Conservation (phyloP, 257 asterid species). For the Linaria vulgaris region DNA sequence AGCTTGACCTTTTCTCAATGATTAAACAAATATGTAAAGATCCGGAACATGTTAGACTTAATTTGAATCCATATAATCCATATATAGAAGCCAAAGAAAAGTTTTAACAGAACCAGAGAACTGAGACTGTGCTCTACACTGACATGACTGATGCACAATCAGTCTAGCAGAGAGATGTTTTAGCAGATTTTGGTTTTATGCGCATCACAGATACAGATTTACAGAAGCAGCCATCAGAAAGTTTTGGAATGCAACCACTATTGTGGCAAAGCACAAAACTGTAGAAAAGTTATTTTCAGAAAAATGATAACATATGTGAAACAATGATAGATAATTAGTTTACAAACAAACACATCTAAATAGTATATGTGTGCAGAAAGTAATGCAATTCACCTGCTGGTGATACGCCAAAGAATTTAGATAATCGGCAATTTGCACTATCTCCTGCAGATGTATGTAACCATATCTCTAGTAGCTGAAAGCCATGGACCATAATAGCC, state of each 20-base stretch:
- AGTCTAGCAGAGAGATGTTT: conserved; percentile 10
- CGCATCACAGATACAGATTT: too few species aligned
- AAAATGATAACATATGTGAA: not conserved
- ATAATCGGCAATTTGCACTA: conserved; percentile 54
- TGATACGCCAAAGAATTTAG: conserved; percentile 67
- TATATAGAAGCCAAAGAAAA: not conserved
- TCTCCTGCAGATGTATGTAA: conserved; percentile 71
- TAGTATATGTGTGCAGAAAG: not conserved
- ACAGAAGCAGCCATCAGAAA: not conserved
- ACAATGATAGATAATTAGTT: not conserved
- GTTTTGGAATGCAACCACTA: too few species aligned
- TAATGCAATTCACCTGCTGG: conserved; percentile 56
- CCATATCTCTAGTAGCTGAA: conserved; percentile 92
- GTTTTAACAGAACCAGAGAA: not conserved
- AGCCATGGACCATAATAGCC: conserved; percentile 96
- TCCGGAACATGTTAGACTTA: not conserved
- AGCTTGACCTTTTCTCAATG: not conserved
- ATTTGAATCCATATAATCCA: not conserved
- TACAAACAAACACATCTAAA: not conserved
- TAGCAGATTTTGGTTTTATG: too few species aligned
- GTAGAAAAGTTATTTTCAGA: not conserved
- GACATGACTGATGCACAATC: conserved; percentile 7
- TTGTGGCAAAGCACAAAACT: too few species aligned
- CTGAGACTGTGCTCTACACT: conserved; percentile 1
- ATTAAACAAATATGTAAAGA: not conserved